Base-by-base conservation (phyloP, 176 grass and related monocot genomes). In the Aegilops sharonensis region DNA sequence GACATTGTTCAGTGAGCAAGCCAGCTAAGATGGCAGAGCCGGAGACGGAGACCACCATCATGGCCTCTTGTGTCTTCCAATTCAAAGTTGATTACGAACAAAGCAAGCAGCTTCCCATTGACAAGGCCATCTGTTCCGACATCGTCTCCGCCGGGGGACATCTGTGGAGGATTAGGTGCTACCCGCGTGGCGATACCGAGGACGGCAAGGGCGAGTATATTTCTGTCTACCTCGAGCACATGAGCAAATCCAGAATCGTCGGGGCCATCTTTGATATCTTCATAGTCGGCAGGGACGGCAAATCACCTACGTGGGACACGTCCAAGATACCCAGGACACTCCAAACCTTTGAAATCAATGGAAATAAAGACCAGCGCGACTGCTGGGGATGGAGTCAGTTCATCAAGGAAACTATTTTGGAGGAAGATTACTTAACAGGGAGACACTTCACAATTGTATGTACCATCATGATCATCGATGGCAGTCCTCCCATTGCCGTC, bases 371-470 rank as follows among this genome's bases (percentile, higher is more conserved):
- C 17, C 9, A 35, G 0, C 5, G 3, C 37, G 18, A 2, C 18
- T 63, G 15, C 2, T 65, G 62, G 13, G 78, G 72, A 0, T 73
- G 75, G 67, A 0, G 0, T 3, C 14, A 47, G 1, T 83, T 68
- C 2, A 9, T 83, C 6, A 37, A 17, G 5, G 6, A 8, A 3
- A n/a, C 9, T 5, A n/a, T 74, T 2, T 2, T 92, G 23, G 83
- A 89, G 64, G 7, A 65, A 7, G 0, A 57, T 14, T 88, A 61
- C 6, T 52, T 79, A 15, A 23, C 25, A 12, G 56, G 56, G 9
- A 43, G 52, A 12, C 25, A 77, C 6, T 12, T 89, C 66, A 83
- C 57, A 21, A 42, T 92, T 10, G 15, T 86, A 5, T 92, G 87
- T 11, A 63, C 31, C 1, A 61, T 67, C 54, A 64, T 75, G 57